These are phyloP conservation scores for Fusarium sp. DNA, from an alignment of 2,329 filamentous ascomycete genomes.

Conservation along the genomic window DNA sequence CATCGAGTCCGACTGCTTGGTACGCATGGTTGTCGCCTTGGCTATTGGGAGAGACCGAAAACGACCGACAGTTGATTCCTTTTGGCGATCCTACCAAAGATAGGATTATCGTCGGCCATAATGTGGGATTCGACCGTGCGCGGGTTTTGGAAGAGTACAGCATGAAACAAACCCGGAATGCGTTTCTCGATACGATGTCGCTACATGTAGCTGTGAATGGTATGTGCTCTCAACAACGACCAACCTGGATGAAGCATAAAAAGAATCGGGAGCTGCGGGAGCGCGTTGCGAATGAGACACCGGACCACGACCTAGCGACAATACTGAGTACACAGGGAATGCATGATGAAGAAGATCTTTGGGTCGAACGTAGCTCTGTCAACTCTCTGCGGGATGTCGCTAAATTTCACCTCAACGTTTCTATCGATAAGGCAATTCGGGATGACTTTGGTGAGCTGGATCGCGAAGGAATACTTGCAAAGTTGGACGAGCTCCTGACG, in stretches of 20 bases:
- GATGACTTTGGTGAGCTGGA: conserved; percentile 89
- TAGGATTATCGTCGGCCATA: conserved; percentile 90
- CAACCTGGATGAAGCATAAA: conserved; percentile 97
- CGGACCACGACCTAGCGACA: conserved; percentile 76
- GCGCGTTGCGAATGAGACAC: conserved; percentile 77
- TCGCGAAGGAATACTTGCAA: conserved; percentile 74
- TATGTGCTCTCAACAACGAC: conserved; percentile 96
- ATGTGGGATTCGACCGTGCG: conserved; percentile 93
- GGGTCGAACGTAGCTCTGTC: conserved; percentile 93
- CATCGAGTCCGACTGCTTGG: conserved; percentile 89
- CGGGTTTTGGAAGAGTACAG: conserved; percentile 91
- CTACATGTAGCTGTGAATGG: conserved; percentile 97
- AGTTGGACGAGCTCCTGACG: conserved; percentile 85
- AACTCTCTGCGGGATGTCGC: conserved; percentile 97
- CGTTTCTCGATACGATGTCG: conserved; percentile 97
- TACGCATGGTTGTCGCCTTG: conserved; percentile 98
- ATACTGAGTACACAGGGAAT: conserved; percentile 76
- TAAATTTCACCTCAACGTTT: conserved; percentile 92
- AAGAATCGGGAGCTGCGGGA: conserved; percentile 89
- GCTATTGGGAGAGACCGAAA: conserved; percentile 84
- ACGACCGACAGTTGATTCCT: conserved; percentile 84
- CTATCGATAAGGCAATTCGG: conserved; percentile 88
- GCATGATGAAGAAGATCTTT: conserved; percentile 93
- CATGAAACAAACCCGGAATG: conserved; percentile 83
- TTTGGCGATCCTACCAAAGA: conserved; percentile 80